Evolutionary conservation across 78 protist species (phyloP), one percentile per base, ranked within the genome.

Genomic region (Cavenderia fasciculata): DNA sequence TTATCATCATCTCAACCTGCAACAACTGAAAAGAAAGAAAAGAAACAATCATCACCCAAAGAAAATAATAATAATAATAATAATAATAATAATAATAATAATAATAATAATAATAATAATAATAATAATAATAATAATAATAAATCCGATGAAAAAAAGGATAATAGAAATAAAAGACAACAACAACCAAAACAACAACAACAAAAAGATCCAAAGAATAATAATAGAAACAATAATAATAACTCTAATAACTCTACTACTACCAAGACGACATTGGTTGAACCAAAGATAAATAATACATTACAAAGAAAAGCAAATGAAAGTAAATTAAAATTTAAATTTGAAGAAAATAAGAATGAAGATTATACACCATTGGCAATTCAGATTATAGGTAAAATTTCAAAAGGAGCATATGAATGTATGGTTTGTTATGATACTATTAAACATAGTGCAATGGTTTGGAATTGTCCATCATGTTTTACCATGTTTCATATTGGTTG

Each of bases 391-490:
- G 34, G 33, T 5, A 72, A 74, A 78, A 52, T 92, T 25, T 62
- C 40, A 43, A 27, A 33, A 12, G 33, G 59, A 25, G 34, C 21
- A 5, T 78, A 77, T 63, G 96, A 93, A 31, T 93, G 96, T 77
- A 86, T 93, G 93, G 85, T 93, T 18, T 93, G 96, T 86, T 93
- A 71, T 63, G 93, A 86, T 16, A 54, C 14, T 59, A 43, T 93
- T 49, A 59, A 74, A n/a, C 65, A 70, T n/a, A 47, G 36, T 5
- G 74, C 66, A 18, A 25, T 34, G 4, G 51, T 88, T 2, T 84
- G 86, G 82, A 27, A 57, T 34, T 94, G 96, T 56, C 4, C 40
- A 18, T 29, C 59, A 29, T 94, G 96, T 66, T 88, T 43, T 68
- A 76, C 91, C 7, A 40, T 94, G 71, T 88, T 94, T 49, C 96